Evolutionary conservation across 768 basidiomycete species (phyloP).

Genomic region (Auricularia cornea): DNA sequence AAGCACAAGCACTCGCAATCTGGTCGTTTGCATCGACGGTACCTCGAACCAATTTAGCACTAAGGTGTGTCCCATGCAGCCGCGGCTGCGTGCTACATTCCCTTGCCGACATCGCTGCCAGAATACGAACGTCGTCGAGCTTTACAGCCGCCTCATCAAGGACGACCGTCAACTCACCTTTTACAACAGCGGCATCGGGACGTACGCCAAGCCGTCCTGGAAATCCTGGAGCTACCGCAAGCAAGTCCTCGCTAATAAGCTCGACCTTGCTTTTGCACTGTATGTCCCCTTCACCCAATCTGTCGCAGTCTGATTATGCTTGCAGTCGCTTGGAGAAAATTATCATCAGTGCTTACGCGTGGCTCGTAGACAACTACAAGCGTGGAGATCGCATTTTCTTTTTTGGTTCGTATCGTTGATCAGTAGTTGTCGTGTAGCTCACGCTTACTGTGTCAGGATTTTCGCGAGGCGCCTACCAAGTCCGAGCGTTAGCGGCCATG

Average conservation of each 20-base stretch:
- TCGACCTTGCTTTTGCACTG: slow-evolving; percentile 35
- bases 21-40: not conserved
- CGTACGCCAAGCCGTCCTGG: slow-evolving; percentile 22
- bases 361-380: slow-evolving; percentile 33
- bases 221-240: slow-evolving; percentile 12
- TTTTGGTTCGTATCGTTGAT: slow-evolving; percentile 24
- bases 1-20: too few species aligned
- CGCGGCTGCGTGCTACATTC: too few species aligned
- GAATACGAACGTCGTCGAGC: slow-evolving; percentile 37
- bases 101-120: slow-evolving; percentile 6
- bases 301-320: slow-evolving; percentile 25
- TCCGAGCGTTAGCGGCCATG: too few species aligned
- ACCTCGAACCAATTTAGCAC: not conserved
- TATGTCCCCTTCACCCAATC: slow-evolving; percentile 10
- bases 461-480: too few species aligned
- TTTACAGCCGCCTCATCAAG: slow-evolving; percentile 29
- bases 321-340: slow-evolving; percentile 28
- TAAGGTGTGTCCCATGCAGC: not conserved
- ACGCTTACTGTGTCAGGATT: too few species aligned
- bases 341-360: slow-evolving; percentile 30
- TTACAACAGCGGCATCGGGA: slow-evolving; percentile 34
- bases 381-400: slow-evolving; percentile 33
- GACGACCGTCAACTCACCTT: slow-evolving; percentile 27
- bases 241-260: slow-evolving; percentile 15
- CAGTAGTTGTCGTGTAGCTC: too few species aligned